Evolutionary conservation across 2,329 filamentous ascomycete genomes (phyloP).

Genomic region (Arthrocladium fulminans): DNA sequence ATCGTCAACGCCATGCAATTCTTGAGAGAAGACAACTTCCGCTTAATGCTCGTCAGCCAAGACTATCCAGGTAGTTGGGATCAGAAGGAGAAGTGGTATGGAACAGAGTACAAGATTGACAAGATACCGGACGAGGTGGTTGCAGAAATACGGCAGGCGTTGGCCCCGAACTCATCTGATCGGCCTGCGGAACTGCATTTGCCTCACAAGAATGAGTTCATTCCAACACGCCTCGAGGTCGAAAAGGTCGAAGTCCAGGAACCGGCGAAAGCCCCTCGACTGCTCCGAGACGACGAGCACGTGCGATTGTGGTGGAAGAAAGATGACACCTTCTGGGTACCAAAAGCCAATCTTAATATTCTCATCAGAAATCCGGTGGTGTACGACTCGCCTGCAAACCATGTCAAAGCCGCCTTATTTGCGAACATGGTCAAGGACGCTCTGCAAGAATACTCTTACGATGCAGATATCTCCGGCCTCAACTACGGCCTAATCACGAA

Average conservation of each 20-base stretch:
- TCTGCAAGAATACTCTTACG: slow-evolving; percentile 87
- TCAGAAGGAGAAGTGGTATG: slow-evolving; percentile 92
- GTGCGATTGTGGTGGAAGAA: slow-evolving; percentile 95
- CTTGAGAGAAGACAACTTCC: slow-evolving; percentile 80
- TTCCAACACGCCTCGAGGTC: slow-evolving; percentile 84
- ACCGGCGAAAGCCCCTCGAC: slow-evolving; percentile 62
- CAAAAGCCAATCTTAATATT: slow-evolving; percentile 79
- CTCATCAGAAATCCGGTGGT: slow-evolving; percentile 70
- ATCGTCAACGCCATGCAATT: slow-evolving; percentile 67
- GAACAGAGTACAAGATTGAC: slow-evolving; percentile 82
- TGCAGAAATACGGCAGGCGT: slow-evolving; percentile 57
- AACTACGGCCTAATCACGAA: slow-evolving; percentile 71
- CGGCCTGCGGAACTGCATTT: slow-evolving; percentile 68
- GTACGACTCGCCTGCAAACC: slow-evolving; percentile 68
- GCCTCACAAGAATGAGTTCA: slow-evolving; percentile 90
- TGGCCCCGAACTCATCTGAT: slow-evolving; percentile 47
- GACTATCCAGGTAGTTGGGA: slow-evolving; percentile 78
- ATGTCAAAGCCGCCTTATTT: slow-evolving; percentile 70
- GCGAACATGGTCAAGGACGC: slow-evolving; percentile 81
- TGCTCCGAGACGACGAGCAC: slow-evolving; percentile 74
- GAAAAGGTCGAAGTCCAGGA: slow-evolving; percentile 84
- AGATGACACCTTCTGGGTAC: slow-evolving; percentile 97
- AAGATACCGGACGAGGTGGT: slow-evolving; percentile 70
- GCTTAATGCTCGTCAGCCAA: slow-evolving; percentile 72
- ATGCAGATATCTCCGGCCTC: slow-evolving; percentile 84